Evolutionary conservation across 2,329 filamentous ascomycete genomes (phyloP), one percentile per base, ranked within the genome.

Genomic region (Clarireedia homoeocarpa): DNA sequence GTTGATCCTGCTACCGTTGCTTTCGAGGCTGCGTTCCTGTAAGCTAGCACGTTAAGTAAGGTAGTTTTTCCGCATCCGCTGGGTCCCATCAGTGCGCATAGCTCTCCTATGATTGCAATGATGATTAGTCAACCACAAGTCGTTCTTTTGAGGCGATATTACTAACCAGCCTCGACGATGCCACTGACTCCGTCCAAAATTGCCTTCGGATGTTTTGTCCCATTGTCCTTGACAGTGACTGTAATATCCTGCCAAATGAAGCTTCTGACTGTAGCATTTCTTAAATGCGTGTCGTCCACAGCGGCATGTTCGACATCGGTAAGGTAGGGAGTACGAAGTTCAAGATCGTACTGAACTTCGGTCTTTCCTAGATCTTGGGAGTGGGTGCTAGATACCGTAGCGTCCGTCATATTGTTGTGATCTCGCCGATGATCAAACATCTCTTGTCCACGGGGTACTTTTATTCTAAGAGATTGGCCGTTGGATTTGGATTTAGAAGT

Each of bases 21-120:
- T 10, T 79, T 80, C 17, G 75, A 75, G 5, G 78, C 73, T 0
- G 76, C 74, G 12, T 74, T 73, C 59, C 73, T 74, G 59, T 82
- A 80, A 6, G 90, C 89, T 14, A 95, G 81, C 5, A 88, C 82
- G 68, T 95, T 91, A 38, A 95, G 77, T 0, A 95, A 77, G 0
- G 89, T 95, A 0, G 90, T 94, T 71, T 95, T 95, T 51, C 90
- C 90, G 56, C 82, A 79, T 4, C 80, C 80, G 34, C 75, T 79
- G 14, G 89, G 89, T 24, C 90, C 90, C 88, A 95, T 92, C 47
- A 95, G 72, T 40, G 89, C 90, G 58, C 89, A 78, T 44, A 91
- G 74, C 65, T 91, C 84, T 30, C 87, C 88, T 77, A 65, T 30
- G 52, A 51, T 38, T 15, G 47, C 9, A 57, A 54, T 17, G 50